Base-by-base conservation (phyloP, 139 green algal species). In the Chlamydomonas incerta region DNA sequence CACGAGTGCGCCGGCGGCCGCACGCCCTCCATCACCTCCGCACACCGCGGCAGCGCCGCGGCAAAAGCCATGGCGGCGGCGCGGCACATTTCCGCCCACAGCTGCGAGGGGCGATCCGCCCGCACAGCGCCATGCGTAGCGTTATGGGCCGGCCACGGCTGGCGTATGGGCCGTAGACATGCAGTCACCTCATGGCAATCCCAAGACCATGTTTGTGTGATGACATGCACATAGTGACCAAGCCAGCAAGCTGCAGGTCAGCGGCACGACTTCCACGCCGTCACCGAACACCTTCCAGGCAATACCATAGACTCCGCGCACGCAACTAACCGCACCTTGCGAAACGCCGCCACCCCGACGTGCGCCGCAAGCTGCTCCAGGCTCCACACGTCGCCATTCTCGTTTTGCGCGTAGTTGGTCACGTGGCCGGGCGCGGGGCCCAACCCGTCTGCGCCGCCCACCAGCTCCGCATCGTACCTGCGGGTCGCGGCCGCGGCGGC, bases 371-470 rank as follows among this genome's bases (percentile, higher is more conserved):
- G 72, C 80, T 75, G 72, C 35, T 5, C 28, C 24, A 93, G 68
- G 55, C 31, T 79, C 89, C 89, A 93, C 28, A 93, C 91, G 34
- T 86, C 62, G 2, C 88, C 91, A 62, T 92, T 89, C 58, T 93
- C 91, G 46, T 94, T 94, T 74, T 93, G 91, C 10, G 91, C 91
- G 74, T 91, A 92, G 86, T 94, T 94, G 62, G 91, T 94, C 50
- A 94, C 81, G 81, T 94, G 91, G 18, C 91, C 89, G 55, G 79
- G 74, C 0, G 88, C 71, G 28, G 88, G 52, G n/a, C 73, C 47
- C 20, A 55, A 18, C 31, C 74, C 31, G 1, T 28, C 66, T 20
- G 71, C 24, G 24, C 15, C 26, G n/a, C 29, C 69, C 33, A 72
- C 65, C 47, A 33, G 46, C 29, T 71, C 86, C 20, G 35, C 23